Conservation (phyloP, 1,284 basidiomycete genomes). For the Fomitopsis pinicola region DNA sequence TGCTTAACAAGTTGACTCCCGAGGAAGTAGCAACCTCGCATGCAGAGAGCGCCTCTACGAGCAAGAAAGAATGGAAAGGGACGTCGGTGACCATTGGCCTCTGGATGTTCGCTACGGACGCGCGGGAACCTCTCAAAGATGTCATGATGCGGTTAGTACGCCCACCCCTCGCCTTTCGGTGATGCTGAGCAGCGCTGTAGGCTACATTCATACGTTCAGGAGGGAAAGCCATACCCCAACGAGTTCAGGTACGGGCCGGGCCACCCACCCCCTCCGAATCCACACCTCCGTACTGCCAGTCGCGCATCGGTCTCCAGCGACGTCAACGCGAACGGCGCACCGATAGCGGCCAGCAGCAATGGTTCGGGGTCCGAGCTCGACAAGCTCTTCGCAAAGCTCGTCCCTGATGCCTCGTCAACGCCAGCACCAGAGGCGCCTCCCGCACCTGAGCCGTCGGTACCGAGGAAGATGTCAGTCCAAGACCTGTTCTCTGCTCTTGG, state of each 20-base stretch:
- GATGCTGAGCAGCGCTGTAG: constrained; percentile 28
- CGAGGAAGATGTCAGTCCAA: constrained; percentile 18
- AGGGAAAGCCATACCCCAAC: constrained; percentile 62
- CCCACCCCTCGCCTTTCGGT: neutral
- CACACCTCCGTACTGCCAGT: constrained; percentile 28
- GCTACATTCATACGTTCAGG: constrained; percentile 59
- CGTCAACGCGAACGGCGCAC: too few relatives aligned
- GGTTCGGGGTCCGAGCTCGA: constrained; percentile 48
- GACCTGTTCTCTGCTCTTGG: constrained; percentile 22
- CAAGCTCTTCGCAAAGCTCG: constrained; percentile 56
- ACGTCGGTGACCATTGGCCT: constrained; percentile 61
- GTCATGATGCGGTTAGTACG: constrained; percentile 57
- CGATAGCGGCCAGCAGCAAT: constrained; percentile 4
- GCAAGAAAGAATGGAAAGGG: constrained; percentile 45
- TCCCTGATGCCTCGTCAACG: constrained; percentile 15
- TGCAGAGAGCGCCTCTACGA: constrained; percentile 2
- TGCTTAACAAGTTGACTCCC: constrained; percentile 17
- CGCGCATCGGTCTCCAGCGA: constrained; percentile 8
- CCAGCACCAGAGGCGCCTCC: constrained; percentile 11
- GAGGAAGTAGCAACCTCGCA: constrained; percentile 11
- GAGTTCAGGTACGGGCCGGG: constrained; percentile 65
- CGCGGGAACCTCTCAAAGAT: constrained; percentile 65
- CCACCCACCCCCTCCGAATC: constrained; percentile 51
- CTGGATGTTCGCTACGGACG: constrained; percentile 75
- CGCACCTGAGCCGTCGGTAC: constrained; percentile 13